Conservation (phyloP, 2,329 filamentous ascomycete species). For the Xylariaceae sp. region DNA sequence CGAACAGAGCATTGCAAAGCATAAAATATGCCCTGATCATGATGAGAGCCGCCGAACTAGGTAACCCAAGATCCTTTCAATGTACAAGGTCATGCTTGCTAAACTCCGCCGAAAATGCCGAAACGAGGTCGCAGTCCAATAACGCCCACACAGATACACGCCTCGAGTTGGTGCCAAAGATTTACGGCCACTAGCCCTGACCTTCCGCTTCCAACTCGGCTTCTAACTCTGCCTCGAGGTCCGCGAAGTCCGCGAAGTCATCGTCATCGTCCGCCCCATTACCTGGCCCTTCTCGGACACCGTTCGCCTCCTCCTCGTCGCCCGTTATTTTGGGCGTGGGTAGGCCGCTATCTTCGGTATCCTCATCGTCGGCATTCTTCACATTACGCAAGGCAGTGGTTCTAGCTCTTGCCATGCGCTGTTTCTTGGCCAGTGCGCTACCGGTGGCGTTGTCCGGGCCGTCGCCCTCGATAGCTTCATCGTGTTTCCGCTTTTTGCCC, state of each 20-base stretch:
- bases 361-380: constrained; percentile 31
- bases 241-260: constrained; percentile 32
- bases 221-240: constrained; percentile 45
- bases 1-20: too few relatives aligned
- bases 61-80: constrained; percentile 3
- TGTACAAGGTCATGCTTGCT: constrained; percentile 6
- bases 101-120: constrained; percentile 19
- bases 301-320: constrained; percentile 39
- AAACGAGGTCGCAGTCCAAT: too few relatives aligned
- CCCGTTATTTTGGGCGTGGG: constrained; percentile 34
- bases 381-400: constrained; percentile 38
- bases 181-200: constrained; percentile 12
- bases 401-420: constrained; percentile 36
- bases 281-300: constrained; percentile 13
- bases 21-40: too few relatives aligned
- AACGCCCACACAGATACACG: too few relatives aligned
- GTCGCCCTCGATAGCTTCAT: constrained; percentile 23
- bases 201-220: constrained; percentile 29
- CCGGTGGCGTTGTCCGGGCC: constrained; percentile 10
- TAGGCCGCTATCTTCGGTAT: constrained; percentile 29
- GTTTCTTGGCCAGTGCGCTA: constrained; percentile 37
- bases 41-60: too few relatives aligned
- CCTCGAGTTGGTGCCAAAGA: too few relatives aligned
- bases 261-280: constrained; percentile 21
- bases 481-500: constrained; percentile 26